These are phyloP conservation scores for Raffaelea deltoideospora DNA, from an alignment of 2,329 filamentous ascomycete genomes.

Conservation along the genomic window DNA sequence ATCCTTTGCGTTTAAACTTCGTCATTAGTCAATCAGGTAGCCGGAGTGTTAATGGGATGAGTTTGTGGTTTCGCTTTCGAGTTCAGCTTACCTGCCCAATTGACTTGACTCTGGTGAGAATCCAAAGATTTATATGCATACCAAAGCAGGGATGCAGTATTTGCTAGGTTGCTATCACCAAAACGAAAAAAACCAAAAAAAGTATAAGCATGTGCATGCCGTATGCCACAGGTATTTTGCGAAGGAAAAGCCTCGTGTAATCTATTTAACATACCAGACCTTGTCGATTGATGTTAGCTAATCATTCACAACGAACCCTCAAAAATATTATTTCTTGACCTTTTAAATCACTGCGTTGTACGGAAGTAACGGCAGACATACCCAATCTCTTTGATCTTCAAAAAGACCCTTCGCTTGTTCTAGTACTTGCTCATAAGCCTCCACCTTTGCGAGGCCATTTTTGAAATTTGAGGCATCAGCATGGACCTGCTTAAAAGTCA, in stretches of 20 bases:
- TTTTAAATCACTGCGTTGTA: no score
- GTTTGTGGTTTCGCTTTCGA: not conserved
- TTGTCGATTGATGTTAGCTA: not conserved
- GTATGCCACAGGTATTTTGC: not conserved
- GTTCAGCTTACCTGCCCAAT: slow-evolving; percentile 52
- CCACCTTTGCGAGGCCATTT: slow-evolving; percentile 48
- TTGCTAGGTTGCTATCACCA: slow-evolving; percentile 52
- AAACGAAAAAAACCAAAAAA: not conserved
- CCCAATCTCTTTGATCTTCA: slow-evolving; percentile 66
- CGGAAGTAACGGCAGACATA: slow-evolving; percentile 22
- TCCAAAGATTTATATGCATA: slow-evolving; percentile 63
- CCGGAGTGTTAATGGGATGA: not conserved
- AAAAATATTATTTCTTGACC: not conserved
- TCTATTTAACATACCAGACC: slow-evolving; percentile 3
- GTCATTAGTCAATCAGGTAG: not conserved
- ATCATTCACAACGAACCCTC: not conserved
- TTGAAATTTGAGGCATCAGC: slow-evolving; percentile 66
- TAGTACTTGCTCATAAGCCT: slow-evolving; percentile 61
- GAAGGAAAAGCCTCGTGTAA: not conserved
- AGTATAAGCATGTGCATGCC: not conserved
- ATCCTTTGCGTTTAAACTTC: slow-evolving; percentile 40
- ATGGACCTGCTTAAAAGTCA: no score
- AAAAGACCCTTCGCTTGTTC: slow-evolving; percentile 55
- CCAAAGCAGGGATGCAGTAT: slow-evolving; percentile 62
- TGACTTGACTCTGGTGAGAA: slow-evolving; percentile 49